Percentiles rank a stretch among this genome's conserved stretches.
These are phyloP conservation scores for Coemansia sp. DNA, from an alignment of 192 early-diverging fungal genomes.

Conservation along the genomic window DNA sequence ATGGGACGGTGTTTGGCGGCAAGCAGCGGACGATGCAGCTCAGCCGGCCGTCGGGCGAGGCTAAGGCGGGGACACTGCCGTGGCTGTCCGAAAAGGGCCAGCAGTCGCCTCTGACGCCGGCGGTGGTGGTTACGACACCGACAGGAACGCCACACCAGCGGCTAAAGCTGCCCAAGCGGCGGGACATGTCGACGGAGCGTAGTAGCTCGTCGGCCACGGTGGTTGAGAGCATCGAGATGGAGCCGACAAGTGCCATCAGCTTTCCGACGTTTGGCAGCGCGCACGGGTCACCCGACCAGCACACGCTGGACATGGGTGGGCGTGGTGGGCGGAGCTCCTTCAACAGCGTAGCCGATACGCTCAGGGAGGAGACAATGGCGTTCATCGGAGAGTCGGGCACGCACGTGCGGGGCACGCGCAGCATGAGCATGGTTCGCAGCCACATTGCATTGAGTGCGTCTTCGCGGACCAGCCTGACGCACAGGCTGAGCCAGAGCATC, in stretches of 20 bases:
- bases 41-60: constrained; percentile 10
- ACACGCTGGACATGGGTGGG: not conserved
- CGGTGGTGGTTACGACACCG: not conserved
- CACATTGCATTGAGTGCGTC: constrained; percentile 37
- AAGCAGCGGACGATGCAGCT: constrained; percentile 29
- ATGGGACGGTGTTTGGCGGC: not conserved
- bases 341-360: constrained; percentile 11
- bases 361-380: constrained; percentile 2
- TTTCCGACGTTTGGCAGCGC: constrained; percentile 11
- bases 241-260: constrained; percentile 10
- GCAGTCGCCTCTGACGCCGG: not conserved
- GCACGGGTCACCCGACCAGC: not conserved
- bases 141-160: constrained; percentile 8
- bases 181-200: constrained; percentile 29
- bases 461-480: constrained; percentile 24
- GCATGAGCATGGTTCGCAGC: constrained; percentile 32
- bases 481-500: constrained; percentile 31
- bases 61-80: constrained; percentile 5
- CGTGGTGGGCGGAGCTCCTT: constrained; percentile 3
- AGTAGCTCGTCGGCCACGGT: constrained; percentile 25
- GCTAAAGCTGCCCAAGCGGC: constrained; percentile 45
- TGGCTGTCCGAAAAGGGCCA: constrained; percentile 14
- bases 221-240: constrained; percentile 2
- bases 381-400: constrained; percentile 5
- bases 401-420: constrained; percentile 30